Percentiles rank a stretch among this genome's conserved stretches.
These are phyloP conservation scores for Taphrina wiesneri DNA, from an alignment of 1,139 yeast genomes.

Conservation along the genomic window DNA sequence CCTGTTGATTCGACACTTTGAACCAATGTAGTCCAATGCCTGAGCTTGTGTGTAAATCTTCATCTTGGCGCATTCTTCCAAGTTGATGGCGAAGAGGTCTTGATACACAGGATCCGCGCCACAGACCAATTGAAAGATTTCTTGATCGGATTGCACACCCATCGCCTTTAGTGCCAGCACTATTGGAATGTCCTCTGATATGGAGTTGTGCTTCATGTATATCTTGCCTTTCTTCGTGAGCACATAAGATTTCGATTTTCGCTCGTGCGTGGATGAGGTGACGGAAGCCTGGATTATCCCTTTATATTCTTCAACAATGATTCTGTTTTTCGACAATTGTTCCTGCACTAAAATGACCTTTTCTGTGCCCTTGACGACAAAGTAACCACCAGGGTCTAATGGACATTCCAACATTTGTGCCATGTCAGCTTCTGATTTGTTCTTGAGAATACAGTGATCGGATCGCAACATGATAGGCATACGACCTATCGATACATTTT, in stretches of 20 bases:
- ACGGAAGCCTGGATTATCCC: conserved; percentile 95
- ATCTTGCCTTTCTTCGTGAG: conserved; percentile 87
- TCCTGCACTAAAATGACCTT: conserved; percentile 96
- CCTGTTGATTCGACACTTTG: conserved; percentile 63
- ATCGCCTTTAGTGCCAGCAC: conserved; percentile 93
- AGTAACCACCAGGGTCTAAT: conserved; percentile 97
- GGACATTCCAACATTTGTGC: conserved; percentile 93
- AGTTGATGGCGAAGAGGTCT: conserved; percentile 85
- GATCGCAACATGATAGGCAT: conserved; percentile 98
- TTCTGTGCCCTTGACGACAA: conserved; percentile 96
- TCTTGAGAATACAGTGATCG: conserved; percentile 81
- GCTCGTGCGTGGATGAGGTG: conserved; percentile 94
- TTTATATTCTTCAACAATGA: conserved; percentile 94
- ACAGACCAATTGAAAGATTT: conserved; percentile 89
- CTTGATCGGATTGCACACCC: conserved; percentile 88
- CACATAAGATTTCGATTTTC: conserved; percentile 95
- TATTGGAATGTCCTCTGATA: conserved; percentile 92
- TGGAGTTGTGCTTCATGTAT: conserved; percentile 89
- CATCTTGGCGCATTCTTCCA: conserved; percentile 87
- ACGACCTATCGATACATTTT: conserved; percentile 90
- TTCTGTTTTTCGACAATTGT: conserved; percentile 93
- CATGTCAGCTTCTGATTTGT: conserved; percentile 77
- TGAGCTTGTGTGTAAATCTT: conserved; percentile 91
- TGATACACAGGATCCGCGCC: conserved; percentile 86
- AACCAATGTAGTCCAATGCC: conserved; percentile 89